phyloP scores from a whole-genome alignment of 2,329 filamentous ascomycete genomes.

The Myriangium duriaei region DNA sequence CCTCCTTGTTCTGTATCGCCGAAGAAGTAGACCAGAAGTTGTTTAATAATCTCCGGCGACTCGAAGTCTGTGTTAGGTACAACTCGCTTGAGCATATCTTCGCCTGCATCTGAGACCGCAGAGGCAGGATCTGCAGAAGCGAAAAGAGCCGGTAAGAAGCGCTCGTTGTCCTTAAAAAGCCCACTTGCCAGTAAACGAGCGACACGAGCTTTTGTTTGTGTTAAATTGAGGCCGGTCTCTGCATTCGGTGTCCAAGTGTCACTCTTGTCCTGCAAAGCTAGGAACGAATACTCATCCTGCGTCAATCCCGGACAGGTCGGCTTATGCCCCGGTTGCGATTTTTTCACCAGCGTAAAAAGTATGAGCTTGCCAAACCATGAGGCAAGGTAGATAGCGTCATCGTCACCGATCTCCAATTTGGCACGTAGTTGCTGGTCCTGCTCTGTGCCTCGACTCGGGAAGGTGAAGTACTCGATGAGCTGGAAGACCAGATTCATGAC shows the following conservation, averaged over 20 bases:
- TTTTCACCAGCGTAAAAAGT: constrained; percentile 41
- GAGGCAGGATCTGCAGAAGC: constrained; percentile 74
- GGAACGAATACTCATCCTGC: constrained; percentile 54
- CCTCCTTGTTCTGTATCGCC: constrained; percentile 37
- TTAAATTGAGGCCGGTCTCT: constrained; percentile 51
- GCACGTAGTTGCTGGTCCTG: constrained; percentile 60
- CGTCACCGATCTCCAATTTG: constrained; percentile 52
- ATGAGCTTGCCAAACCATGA: constrained; percentile 67
- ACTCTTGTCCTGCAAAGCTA: constrained; percentile 53
- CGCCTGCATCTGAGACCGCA: constrained; percentile 68
- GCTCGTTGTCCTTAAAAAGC: constrained; percentile 70
- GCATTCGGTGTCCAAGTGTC: constrained; percentile 54
- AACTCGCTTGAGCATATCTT: constrained; percentile 76
- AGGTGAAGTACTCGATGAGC: constrained; percentile 54
- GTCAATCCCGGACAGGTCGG: constrained; percentile 48
- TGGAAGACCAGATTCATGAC: constrained; percentile 76
- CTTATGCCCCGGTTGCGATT: constrained; percentile 19
- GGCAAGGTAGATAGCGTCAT: constrained; percentile 63
- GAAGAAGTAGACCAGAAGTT: constrained; percentile 62
- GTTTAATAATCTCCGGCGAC: constrained; percentile 46
- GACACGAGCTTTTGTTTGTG: constrained; percentile 56
- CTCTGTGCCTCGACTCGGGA: constrained; percentile 65
- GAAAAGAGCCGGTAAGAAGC: constrained; percentile 72
- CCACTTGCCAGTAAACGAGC: constrained; percentile 68
- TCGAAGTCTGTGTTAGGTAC: constrained; percentile 59